Percentiles rank a stretch among this genome's conserved stretches.
These are phyloP conservation scores for Cyberlindnera maritima DNA, from an alignment of 805 yeast genomes.

Conservation along the genomic window DNA sequence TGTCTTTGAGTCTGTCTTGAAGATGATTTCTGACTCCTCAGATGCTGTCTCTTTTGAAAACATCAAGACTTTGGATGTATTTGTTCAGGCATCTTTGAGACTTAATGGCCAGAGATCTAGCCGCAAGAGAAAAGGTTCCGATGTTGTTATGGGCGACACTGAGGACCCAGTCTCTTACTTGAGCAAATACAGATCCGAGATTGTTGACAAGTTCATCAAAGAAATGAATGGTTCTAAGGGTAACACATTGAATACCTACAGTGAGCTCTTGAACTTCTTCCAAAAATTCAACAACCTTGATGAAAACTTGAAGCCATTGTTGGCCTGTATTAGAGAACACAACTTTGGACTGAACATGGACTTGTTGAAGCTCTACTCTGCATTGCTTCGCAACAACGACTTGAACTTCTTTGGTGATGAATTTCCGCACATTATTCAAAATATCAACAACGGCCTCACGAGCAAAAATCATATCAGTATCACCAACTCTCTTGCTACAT, in stretches of 20 bases:
- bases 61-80: slow-evolving; percentile 40
- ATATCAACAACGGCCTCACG: slow-evolving; percentile 31
- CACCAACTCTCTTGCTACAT: slow-evolving; percentile 32
- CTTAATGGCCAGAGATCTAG: slow-evolving; percentile 24
- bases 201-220: slow-evolving; percentile 25
- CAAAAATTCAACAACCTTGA: slow-evolving; percentile 23
- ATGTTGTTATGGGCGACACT: slow-evolving; percentile 37
- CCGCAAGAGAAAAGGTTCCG: slow-evolving; percentile 34
- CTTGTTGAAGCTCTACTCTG: slow-evolving; percentile 35
- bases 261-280: slow-evolving; percentile 25
- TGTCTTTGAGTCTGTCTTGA: slow-evolving; percentile 32
- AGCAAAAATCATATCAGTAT: slow-evolving; percentile 36
- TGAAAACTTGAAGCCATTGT: slow-evolving; percentile 23
- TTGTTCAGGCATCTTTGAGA: slow-evolving; percentile 33
- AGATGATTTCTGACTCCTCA: slow-evolving; percentile 41
- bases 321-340: slow-evolving; percentile 24
- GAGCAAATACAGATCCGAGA: slow-evolving; percentile 18
- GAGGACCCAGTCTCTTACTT: slow-evolving; percentile 26
- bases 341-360: slow-evolving; percentile 31
- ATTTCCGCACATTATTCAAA: slow-evolving; percentile 26
- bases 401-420: slow-evolving; percentile 32
- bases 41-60: slow-evolving; percentile 51
- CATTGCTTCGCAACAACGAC: slow-evolving; percentile 32
- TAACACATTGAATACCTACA: slow-evolving; percentile 25
- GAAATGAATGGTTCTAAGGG: slow-evolving; percentile 27